Evolutionary conservation across 1,139 yeast species (phyloP).

Genomic region (Suhomyces ambrosiae): DNA sequence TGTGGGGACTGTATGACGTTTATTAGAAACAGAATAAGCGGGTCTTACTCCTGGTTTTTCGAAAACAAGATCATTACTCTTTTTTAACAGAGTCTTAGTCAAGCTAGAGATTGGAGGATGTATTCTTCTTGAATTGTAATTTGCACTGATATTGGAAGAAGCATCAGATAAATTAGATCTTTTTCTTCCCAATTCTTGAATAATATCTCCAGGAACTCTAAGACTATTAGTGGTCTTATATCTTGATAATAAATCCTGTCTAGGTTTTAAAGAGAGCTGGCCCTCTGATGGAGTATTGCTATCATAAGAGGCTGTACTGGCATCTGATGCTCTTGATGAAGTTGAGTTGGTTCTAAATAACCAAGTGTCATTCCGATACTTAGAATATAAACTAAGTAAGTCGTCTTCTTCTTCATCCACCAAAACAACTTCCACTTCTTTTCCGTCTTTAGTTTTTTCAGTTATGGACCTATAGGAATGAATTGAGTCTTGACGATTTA

Average conservation of each 20-base stretch:
- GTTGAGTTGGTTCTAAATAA: slow-evolving; percentile 21
- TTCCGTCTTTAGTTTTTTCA: slow-evolving; percentile 44
- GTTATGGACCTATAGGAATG: slow-evolving; percentile 43
- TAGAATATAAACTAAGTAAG: slow-evolving; percentile 47
- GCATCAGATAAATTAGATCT: slow-evolving; percentile 11
- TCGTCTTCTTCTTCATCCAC: slow-evolving; percentile 45
- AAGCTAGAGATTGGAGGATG: slow-evolving; percentile 12
- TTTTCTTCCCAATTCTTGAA: slow-evolving; percentile 7
- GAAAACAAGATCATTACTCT: neutral
- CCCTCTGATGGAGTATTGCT: slow-evolving; percentile 21
- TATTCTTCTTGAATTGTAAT: slow-evolving; percentile 17
- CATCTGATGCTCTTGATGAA: slow-evolving; percentile 9
- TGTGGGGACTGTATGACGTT: slow-evolving; percentile 15
- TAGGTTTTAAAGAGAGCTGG: slow-evolving; percentile 23
- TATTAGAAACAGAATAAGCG: slow-evolving; percentile 6
- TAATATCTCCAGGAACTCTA: slow-evolving; percentile 10
- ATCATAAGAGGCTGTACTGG: slow-evolving; percentile 23
- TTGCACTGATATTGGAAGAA: slow-evolving; percentile 14
- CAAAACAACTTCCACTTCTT: slow-evolving; percentile 47
- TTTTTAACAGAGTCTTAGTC: neutral
- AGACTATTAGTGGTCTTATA: slow-evolving; percentile 13
- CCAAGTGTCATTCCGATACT: slow-evolving; percentile 38
- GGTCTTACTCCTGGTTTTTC: slow-evolving; percentile 8
- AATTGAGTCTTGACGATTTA: slow-evolving; percentile 38
- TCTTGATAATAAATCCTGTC: slow-evolving; percentile 7